Evolutionary conservation across 2,329 filamentous ascomycete genomes (phyloP), one percentile per base, ranked within the genome.

Genomic region (Xylaria sp.): DNA sequence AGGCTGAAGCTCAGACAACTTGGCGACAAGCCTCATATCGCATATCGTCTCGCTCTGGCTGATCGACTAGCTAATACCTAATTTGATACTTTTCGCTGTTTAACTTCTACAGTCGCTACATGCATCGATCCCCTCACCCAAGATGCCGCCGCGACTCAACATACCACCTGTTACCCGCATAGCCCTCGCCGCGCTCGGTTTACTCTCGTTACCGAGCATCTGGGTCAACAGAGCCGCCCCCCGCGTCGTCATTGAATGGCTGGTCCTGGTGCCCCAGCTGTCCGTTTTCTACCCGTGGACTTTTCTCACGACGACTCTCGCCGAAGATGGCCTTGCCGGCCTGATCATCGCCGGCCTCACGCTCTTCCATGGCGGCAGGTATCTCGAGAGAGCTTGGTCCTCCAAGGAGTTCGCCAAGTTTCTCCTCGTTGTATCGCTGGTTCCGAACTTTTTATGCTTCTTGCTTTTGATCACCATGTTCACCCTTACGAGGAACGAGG

Each of bases 311-410:
- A 92, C 94, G 1, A 93, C 94, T 0, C 87, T 98, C 66, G 94
- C 98, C 58, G 96, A 99, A 83, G 92, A 93, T 81, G 98, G 98
- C 80, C 85, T 98, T 75, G 92, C 97, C 77, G 97, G 94, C 12
- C 86, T 98, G 52, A 82, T 89, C 31, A 89, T 97, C 66, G 94
- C 93, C 57, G 90, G 87, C 33, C 84, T 91, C 52, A 94, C 94
- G 0, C 82, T 98, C 63, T 97, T 94, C 81, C 93, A 97, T 83
- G 95, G 95, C 64, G 96, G 96, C 10, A 90, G 94, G 75, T 99
- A 99, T 80, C 88, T 99, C 25, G 96, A 99, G 86, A 88, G 96
- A 77, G 95, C 96, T 41, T 99, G 95, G 96, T 94, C 94, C 39
- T 95, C 93, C 31, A 89, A 88, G 66, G 95, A 98, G 80, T 93